Evolutionary conservation across 2,329 filamentous ascomycete genomes (phyloP).

Genomic region (Sporothrix humicola): DNA sequence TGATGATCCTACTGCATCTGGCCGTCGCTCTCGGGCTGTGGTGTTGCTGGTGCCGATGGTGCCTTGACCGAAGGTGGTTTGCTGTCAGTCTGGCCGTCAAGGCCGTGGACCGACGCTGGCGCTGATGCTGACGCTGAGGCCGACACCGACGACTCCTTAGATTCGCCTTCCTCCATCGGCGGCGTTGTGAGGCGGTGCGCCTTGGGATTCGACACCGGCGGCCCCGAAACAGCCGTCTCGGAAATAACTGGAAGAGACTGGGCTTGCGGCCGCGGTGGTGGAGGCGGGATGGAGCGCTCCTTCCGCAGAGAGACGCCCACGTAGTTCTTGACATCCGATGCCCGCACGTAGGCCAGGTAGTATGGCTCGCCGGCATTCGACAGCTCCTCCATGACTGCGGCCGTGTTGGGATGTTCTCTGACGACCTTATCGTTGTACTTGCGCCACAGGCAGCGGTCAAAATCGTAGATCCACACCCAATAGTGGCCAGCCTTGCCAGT

Average conservation of each 20-base stretch:
- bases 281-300: neutral
- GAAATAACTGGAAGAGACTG: neutral
- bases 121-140: neutral
- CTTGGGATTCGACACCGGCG: neutral
- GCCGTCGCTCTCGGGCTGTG: neutral
- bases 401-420: slow-evolving; percentile 67
- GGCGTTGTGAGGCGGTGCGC: neutral
- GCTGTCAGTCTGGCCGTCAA: neutral
- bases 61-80: neutral
- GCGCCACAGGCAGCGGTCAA: slow-evolving; percentile 79
- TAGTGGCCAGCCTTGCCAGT: slow-evolving; percentile 79
- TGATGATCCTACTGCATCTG: neutral
- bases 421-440: slow-evolving; percentile 93
- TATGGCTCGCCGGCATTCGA: slow-evolving; percentile 72
- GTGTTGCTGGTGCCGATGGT: neutral
- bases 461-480: slow-evolving; percentile 96
- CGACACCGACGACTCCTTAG: too few species aligned
- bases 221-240: neutral
- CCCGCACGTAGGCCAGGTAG: slow-evolving; percentile 47
- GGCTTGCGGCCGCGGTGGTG: slow-evolving; percentile 4
- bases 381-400: slow-evolving; percentile 72
- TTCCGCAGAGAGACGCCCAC: slow-evolving; percentile 41
- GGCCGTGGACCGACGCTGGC: neutral
- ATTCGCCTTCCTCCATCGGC: neutral
- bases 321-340: slow-evolving; percentile 40